Evolutionary conservation across 179 eudicot species (phyloP).

Genomic region (Camellia oleifera): DNA sequence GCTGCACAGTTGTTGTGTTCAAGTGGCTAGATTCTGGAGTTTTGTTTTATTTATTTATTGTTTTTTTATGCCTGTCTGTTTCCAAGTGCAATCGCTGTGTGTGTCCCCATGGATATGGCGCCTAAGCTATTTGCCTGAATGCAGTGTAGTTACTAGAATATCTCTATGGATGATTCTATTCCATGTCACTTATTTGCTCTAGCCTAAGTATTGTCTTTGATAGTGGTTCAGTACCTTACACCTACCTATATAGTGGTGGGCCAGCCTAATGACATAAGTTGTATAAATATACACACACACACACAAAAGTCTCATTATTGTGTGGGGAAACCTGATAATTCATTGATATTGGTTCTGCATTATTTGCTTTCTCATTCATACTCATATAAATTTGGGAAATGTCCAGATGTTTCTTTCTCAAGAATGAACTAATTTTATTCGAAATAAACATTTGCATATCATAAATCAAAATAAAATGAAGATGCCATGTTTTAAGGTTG

Average conservation of each 20-base stretch:
- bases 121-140: slow-evolving; percentile 1
- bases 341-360: neutral
- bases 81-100: slow-evolving; percentile 1
- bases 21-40: neutral
- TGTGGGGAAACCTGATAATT: neutral
- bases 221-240: neutral
- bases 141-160: neutral
- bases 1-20: neutral
- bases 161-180: neutral
- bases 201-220: neutral
- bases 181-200: neutral
- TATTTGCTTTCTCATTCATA: neutral
- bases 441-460: neutral
- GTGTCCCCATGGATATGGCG: neutral
- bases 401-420: neutral
- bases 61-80: neutral
- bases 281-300: neutral
- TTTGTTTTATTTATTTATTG: neutral
- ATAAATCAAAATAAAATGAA: neutral
- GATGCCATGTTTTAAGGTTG: neutral
- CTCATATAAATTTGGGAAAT: neutral
- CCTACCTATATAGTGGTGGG: neutral
- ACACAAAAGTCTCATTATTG: neutral
- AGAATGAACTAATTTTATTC: neutral
- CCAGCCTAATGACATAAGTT: neutral